These are phyloP conservation scores for Calycina marina DNA, from an alignment of 2,329 filamentous ascomycete genomes.

Conservation along the genomic window DNA sequence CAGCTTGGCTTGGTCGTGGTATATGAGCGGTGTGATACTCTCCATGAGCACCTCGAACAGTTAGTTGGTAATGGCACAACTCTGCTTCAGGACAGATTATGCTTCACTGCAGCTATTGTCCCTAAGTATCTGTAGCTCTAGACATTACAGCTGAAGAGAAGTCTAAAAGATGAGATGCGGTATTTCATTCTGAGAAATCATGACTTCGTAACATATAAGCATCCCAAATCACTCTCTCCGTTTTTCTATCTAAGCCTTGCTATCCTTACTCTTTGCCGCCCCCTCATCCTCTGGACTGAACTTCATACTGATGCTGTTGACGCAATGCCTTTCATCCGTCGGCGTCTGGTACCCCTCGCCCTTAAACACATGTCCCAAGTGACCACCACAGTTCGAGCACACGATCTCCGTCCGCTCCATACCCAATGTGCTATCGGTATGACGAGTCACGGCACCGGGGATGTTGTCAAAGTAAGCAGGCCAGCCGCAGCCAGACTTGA, in stretches of 20 bases:
- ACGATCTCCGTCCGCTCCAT: constrained; percentile 88
- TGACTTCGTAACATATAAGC: no score
- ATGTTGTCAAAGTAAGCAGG: constrained; percentile 95
- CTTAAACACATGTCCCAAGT: constrained; percentile 84
- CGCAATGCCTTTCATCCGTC: constrained; percentile 92
- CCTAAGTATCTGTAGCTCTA: no score
- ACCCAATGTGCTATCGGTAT: constrained; percentile 62
- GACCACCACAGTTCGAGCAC: constrained; percentile 86
- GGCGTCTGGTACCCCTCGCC: constrained; percentile 73
- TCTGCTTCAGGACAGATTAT: no score
- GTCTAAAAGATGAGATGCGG: no score
- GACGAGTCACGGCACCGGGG: constrained; percentile 74
- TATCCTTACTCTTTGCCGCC: constrained; percentile 23
- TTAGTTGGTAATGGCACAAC: no score
- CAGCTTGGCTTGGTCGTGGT: no score
- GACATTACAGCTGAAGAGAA: no score
- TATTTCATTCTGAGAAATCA: no score
- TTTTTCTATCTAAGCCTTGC: constrained; percentile 24
- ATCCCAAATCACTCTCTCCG: no score
- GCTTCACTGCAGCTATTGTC: no score
- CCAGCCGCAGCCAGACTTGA: constrained; percentile 94
- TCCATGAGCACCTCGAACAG: no score
- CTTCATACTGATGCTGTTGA: constrained; percentile 82
- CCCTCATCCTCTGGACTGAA: constrained; percentile 54
- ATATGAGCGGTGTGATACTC: no score